Conservation (phyloP, 1,284 basidiomycete genomes). For the Phaffia rhodozyma region DNA sequence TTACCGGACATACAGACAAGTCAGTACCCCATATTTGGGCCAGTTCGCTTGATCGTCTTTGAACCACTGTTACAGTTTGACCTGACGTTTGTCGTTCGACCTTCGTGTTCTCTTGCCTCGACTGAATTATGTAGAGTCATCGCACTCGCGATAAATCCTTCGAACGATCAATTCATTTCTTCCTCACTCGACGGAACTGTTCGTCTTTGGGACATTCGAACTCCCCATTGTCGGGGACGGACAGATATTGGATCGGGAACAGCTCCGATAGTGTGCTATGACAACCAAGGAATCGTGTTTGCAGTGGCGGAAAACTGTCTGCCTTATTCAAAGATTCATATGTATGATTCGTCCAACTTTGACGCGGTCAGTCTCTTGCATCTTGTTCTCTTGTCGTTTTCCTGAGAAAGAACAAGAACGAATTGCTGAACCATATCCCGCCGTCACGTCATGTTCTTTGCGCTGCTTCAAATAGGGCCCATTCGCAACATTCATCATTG, state of each 20-base stretch:
- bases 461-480: slow-evolving; percentile 43
- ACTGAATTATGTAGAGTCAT: slow-evolving; percentile 46
- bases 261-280: slow-evolving; percentile 76
- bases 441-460: neutral
- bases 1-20: slow-evolving; percentile 78
- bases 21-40: slow-evolving; percentile 23
- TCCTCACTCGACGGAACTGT: slow-evolving; percentile 88
- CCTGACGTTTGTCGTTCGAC: neutral
- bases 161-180: slow-evolving; percentile 91
- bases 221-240: slow-evolving; percentile 46
- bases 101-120: neutral
- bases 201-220: slow-evolving; percentile 88
- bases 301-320: slow-evolving; percentile 57
- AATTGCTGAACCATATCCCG: no score
- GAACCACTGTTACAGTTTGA: neutral
- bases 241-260: slow-evolving; percentile 37
- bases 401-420: no score
- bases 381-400: neutral
- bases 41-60: neutral
- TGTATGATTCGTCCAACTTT: slow-evolving; percentile 80
- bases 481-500: slow-evolving; percentile 67
- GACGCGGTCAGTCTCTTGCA: slow-evolving; percentile 47
- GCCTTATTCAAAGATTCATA: slow-evolving; percentile 69
- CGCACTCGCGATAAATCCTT: slow-evolving; percentile 81
- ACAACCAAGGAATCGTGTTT: slow-evolving; percentile 78